These are phyloP conservation scores for Sisymbrium altissimum DNA, from an alignment of 345 rosid genomes.

Conservation along the genomic window DNA sequence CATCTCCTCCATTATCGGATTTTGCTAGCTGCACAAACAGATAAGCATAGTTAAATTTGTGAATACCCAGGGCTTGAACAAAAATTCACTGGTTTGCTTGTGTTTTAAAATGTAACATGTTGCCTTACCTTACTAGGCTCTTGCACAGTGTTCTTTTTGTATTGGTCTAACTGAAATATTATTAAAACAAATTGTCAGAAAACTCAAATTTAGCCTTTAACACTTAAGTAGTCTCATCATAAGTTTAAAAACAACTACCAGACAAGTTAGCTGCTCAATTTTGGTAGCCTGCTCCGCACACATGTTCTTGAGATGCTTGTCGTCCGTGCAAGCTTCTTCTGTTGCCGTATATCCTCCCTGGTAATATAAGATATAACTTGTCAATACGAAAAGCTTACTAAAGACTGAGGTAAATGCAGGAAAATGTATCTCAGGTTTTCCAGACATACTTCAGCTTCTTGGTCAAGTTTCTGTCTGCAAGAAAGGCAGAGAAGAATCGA, in stretches of 20 bases:
- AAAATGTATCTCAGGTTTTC: constrained; percentile 1
- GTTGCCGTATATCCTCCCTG: constrained; percentile 42
- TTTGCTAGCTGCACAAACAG: constrained; percentile 23
- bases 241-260: constrained; percentile 33
- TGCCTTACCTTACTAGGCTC: constrained; percentile 35
- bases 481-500: constrained; percentile 54
- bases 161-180: constrained; percentile 30
- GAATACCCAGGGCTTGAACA: neutral
- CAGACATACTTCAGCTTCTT: constrained; percentile 29
- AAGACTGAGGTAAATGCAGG: neutral
- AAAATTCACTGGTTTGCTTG: constrained; percentile 12
- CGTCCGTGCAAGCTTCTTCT: constrained; percentile 39
- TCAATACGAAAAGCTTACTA: neutral
- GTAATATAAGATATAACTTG: constrained; percentile 1
- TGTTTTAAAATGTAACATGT: neutral
- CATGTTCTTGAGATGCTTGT: constrained; percentile 47
- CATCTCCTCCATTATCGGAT: constrained; percentile 13
- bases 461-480: constrained; percentile 60
- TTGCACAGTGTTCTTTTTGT: constrained; percentile 30
- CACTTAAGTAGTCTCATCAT: neutral
- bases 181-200: constrained; percentile 15
- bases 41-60: neutral
- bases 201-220: neutral
- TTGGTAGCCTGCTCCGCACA: constrained; percentile 68
- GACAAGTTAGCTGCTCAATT: constrained; percentile 61